phyloP scores from a whole-genome alignment of 2,329 filamentous ascomycete genomes.

The Beauveria medogensis region DNA sequence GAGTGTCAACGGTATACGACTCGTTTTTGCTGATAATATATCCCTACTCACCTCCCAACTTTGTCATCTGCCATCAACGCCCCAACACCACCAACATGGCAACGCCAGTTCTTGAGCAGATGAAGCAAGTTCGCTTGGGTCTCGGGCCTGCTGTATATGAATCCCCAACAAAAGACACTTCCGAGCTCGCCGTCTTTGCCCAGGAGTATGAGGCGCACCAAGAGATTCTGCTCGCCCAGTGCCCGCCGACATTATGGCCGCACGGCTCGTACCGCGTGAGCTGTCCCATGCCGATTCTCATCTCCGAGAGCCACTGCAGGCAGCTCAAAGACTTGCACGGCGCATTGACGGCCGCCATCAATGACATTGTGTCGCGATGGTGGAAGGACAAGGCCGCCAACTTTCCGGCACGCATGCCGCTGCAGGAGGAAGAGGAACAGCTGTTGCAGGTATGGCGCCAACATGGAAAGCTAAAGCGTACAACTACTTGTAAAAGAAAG shows the following conservation, averaged over 20 bases:
- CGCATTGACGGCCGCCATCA: constrained; percentile 24
- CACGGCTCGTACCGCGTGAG: constrained; percentile 19
- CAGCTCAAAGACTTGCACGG: constrained; percentile 23
- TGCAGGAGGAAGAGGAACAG: constrained; percentile 22
- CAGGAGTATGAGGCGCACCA: constrained; percentile 16
- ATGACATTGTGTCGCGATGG: constrained; percentile 31
- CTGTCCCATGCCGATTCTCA: constrained; percentile 27
- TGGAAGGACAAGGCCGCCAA: constrained; percentile 25
- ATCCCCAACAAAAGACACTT: background rate
- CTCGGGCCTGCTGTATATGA: background rate
- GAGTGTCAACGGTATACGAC: too few species aligned
- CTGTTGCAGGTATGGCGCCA: constrained; percentile 19
- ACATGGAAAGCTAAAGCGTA: too few species aligned
- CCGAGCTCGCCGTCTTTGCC: constrained; percentile 1
- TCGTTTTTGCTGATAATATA: too few species aligned
- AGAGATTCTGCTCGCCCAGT: constrained; percentile 16
- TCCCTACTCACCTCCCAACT: too few species aligned
- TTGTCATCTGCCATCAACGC: too few species aligned
- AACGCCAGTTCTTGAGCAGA: background rate
- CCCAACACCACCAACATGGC: background rate
- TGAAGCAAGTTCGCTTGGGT: background rate
- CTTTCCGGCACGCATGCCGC: constrained; percentile 26
- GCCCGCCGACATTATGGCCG: constrained; percentile 22
- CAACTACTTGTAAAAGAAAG: background rate
- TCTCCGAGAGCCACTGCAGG: constrained; percentile 22